phyloP scores from a whole-genome alignment of 1,284 basidiomycete genomes.

The Rhodotorula sp. region DNA sequence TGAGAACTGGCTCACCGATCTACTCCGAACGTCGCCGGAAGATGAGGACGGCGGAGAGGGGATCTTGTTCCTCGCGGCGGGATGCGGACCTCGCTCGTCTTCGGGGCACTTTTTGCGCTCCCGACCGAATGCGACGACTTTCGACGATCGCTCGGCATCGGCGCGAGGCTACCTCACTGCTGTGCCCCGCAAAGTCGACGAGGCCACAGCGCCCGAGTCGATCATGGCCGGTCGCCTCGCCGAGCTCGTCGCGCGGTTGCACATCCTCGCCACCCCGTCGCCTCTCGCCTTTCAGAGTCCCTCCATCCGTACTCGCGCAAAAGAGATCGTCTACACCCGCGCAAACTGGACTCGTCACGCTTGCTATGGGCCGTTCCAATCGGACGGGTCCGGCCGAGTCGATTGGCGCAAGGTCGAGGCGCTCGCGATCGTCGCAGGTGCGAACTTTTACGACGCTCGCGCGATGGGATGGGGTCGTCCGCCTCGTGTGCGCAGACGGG shows the following conservation, averaged over 20 bases:
- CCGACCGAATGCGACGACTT: not conserved
- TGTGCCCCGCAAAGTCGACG: not conserved
- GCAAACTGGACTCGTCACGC: not conserved
- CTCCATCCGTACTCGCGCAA: constrained; percentile 11
- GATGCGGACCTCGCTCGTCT: not conserved
- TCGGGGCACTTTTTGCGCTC: not conserved
- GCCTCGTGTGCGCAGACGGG: not conserved
- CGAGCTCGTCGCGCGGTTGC: constrained; percentile 23
- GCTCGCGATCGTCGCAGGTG: constrained; percentile 11
- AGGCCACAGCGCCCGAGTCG: not conserved
- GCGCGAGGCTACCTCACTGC: not conserved
- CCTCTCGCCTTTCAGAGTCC: constrained; percentile 1
- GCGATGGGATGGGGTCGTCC: constrained; percentile 13
- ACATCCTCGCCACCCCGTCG: constrained; percentile 21
- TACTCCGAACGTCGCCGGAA: not conserved
- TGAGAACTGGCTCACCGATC: constrained; percentile 4
- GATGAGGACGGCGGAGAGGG: not conserved
- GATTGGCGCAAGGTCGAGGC: constrained; percentile 32
- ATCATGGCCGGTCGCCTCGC: not conserved
- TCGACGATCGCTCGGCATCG: not conserved
- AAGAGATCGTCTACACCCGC: constrained; percentile 31
- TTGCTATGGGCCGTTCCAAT: constrained; percentile 22
- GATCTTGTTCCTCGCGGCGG: not conserved
- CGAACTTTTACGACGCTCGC: constrained; percentile 24
- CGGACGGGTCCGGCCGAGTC: constrained; percentile 19